Percentiles rank a stretch among this genome's conserved stretches.
These are phyloP conservation scores for Podospora comata DNA, from an alignment of 495 filamentous ascomycete species.

Conservation along the genomic window DNA sequence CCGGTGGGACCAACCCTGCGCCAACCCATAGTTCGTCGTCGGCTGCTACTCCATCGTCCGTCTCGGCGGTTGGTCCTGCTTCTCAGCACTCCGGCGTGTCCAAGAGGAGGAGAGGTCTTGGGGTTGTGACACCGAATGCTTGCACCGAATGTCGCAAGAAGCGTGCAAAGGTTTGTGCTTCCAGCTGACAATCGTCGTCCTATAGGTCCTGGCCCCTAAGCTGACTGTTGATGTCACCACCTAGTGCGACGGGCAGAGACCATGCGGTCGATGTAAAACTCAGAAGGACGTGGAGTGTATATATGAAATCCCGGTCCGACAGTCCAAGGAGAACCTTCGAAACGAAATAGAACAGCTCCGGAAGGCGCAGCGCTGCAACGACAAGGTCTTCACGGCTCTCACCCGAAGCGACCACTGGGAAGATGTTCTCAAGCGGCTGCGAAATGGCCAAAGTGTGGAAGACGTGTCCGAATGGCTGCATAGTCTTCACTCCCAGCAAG, in stretches of 20 bases:
- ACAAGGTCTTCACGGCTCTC: slow-evolving; percentile 47
- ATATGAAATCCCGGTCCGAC: slow-evolving; percentile 53
- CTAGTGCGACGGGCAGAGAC: slow-evolving; percentile 53
- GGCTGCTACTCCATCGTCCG: slow-evolving; percentile 15
- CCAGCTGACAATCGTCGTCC: background rate
- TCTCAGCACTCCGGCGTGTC: slow-evolving; percentile 26
- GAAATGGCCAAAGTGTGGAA: slow-evolving; percentile 48
- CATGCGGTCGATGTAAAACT: slow-evolving; percentile 48
- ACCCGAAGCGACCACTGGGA: slow-evolving; percentile 43
- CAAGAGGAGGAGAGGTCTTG: slow-evolving; percentile 48
- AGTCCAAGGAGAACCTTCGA: slow-evolving; percentile 53
- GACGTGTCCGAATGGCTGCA: slow-evolving; percentile 47
- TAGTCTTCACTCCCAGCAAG: slow-evolving; percentile 18
- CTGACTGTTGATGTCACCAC: background rate
- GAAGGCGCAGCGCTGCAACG: slow-evolving; percentile 43
- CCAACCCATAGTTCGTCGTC: slow-evolving; percentile 19
- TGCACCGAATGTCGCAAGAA: slow-evolving; percentile 59
- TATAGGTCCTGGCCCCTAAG: background rate
- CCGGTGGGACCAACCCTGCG: slow-evolving; percentile 13
- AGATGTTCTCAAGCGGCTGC: slow-evolving; percentile 47
- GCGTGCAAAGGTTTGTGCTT: slow-evolving; percentile 47
- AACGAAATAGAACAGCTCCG: slow-evolving; percentile 51
- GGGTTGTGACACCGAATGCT: slow-evolving; percentile 53
- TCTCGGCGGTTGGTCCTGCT: slow-evolving; percentile 5
- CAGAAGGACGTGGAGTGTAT: slow-evolving; percentile 50